These are phyloP conservation scores for Kluyveromyces lactis DNA, from an alignment of 805 yeast species.

Conservation along the genomic window DNA sequence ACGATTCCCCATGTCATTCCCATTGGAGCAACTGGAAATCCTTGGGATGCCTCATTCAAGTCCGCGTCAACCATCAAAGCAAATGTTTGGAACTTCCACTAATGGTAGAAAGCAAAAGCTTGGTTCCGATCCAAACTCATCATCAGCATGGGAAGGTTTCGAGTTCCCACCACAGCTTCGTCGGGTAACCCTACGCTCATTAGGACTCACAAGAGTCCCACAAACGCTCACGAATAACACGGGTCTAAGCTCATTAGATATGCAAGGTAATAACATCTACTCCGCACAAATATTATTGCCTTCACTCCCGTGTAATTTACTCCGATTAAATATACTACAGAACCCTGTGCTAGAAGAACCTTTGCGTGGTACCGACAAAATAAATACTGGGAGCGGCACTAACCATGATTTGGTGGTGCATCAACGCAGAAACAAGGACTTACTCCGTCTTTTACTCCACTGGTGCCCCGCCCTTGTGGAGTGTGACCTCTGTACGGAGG, in stretches of 20 bases:
- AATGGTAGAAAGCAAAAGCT: too few relatives aligned
- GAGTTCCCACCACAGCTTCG: constrained; percentile 3
- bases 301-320: constrained; percentile 1
- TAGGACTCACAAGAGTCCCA: not conserved
- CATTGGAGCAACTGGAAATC: constrained; percentile 8
- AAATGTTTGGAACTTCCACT: too few relatives aligned
- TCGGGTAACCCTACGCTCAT: not conserved
- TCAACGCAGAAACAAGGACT: not conserved
- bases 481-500: constrained; percentile 4
- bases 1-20: constrained; percentile 4
- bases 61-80: not conserved
- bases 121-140: too few relatives aligned
- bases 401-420: too few relatives aligned
- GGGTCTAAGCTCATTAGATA: not conserved
- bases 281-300: constrained; percentile 3
- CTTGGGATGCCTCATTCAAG: constrained; percentile 6
- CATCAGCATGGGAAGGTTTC: not conserved
- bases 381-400: too few relatives aligned
- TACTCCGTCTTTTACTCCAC: constrained; percentile 6
- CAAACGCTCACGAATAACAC: constrained; percentile 1
- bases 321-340: not conserved
- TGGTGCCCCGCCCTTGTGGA: constrained; percentile 5
- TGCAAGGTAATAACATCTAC: constrained; percentile 1
- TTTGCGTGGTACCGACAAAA: too few relatives aligned
- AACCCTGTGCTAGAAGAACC: not conserved